Base-by-base conservation (phyloP, 768 basidiomycete species). In the Psilocybe tampanensis region DNA sequence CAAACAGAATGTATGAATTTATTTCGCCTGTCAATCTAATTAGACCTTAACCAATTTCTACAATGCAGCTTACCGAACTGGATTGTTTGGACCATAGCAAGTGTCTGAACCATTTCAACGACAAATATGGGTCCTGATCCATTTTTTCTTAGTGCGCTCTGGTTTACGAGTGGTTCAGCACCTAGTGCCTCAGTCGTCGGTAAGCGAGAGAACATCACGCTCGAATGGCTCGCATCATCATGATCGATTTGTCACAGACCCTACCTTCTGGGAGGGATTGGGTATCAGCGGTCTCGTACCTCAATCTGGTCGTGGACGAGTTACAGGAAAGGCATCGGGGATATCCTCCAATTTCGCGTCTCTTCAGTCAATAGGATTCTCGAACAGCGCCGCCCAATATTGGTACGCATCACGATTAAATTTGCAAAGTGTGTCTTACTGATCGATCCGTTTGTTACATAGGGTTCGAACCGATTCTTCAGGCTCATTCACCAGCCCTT, bases 1-100 rank as follows among this genome's bases (percentile, higher is more conserved):
- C 67, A 74, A 51, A 70, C 74, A 4, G 74, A 75, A 64, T 54
- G 72, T 74, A 65, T 52, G 72, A 43, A 11, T 23, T 44, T 29
- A 29, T 17, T 17, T 44, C 26, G 26, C 6, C 11, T 8, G 19
- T 26, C 29, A 33, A 44, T 19, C 18, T 29, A 12, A 19, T 50
- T 15, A 13, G 9, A 29, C 29, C 29, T 9, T 26, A 13, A 29
- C 15, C 51, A 22, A 23, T 17, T 18, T 42, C 23, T 43, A n/a
- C 39, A 2, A 15, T 52, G 17, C 45, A 70, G 68, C 67, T 17
- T 55, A 66, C 55, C 71, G 73, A 7, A 71, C 65, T 61, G 74
- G 74, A 29, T 56, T 75, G 36, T 68, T 72, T 44, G 74, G 74
- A 7, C 74, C 74, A 2, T 75, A 74, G 66, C 69, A 48, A 50